A percentile compares a stretch with the other conserved stretches of the same genome.
Conservation (phyloP, 495 filamentous ascomycete species). For the Penicillium canescens region DNA sequence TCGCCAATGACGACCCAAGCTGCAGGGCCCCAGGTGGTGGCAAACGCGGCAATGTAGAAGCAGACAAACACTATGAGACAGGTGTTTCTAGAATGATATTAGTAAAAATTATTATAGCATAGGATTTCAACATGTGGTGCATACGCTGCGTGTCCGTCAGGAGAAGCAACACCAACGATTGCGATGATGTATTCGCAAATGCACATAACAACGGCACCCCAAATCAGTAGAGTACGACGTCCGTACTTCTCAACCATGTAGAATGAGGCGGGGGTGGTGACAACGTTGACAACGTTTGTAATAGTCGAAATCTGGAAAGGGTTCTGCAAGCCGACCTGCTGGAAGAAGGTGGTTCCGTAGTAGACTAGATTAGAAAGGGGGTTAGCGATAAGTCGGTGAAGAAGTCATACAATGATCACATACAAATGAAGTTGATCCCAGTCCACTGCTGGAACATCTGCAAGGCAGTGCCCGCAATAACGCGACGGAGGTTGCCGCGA, state of each 20-base stretch:
- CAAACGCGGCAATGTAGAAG: slow-evolving; percentile 86
- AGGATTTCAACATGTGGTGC: neutral
- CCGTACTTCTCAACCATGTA: slow-evolving; percentile 73
- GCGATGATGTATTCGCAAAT: slow-evolving; percentile 62
- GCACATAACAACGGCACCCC: slow-evolving; percentile 63
- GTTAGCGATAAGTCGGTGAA: slow-evolving; percentile 8
- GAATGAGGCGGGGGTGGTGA: slow-evolving; percentile 67
- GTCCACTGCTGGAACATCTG: slow-evolving; percentile 80
- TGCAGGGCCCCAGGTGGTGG: slow-evolving; percentile 75
- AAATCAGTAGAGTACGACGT: slow-evolving; percentile 72
- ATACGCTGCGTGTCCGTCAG: slow-evolving; percentile 27
- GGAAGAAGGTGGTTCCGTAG: slow-evolving; percentile 69
- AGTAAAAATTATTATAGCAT: neutral
- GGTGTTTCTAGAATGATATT: slow-evolving; percentile 8
- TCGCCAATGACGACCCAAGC: slow-evolving; percentile 83
- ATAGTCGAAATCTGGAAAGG: slow-evolving; percentile 67
- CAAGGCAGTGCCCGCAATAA: slow-evolving; percentile 64
- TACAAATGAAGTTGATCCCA: slow-evolving; percentile 71
- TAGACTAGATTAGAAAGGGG: slow-evolving; percentile 42
- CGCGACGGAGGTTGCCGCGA: slow-evolving; percentile 60
- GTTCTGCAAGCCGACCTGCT: slow-evolving; percentile 60
- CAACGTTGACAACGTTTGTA: slow-evolving; percentile 67
- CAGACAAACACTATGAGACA: slow-evolving; percentile 69
- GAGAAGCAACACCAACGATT: slow-evolving; percentile 52
- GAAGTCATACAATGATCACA: neutral